Percentiles rank a stretch among this genome's conserved stretches.
These are phyloP conservation scores for Dendrobium chrysotoxum DNA, from an alignment of 106 monocot genomes.

Conservation along the genomic window DNA sequence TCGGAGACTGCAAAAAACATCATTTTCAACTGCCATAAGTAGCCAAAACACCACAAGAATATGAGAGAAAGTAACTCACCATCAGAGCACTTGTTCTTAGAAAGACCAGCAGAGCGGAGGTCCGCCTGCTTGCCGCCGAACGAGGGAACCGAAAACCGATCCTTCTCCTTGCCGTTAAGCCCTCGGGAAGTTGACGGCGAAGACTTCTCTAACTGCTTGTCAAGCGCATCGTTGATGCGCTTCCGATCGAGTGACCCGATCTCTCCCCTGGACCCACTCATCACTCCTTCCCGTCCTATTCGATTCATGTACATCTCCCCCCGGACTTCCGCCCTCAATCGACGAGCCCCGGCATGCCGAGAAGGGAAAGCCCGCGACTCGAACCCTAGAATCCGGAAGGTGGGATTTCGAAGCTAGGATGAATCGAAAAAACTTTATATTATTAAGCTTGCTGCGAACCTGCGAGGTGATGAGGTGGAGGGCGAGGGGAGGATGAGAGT, in stretches of 20 bases:
- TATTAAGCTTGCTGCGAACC: no score
- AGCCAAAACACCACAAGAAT: not conserved
- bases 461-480: no score
- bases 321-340: slow-evolving; percentile 1
- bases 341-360: not conserved
- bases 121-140: slow-evolving; percentile 7
- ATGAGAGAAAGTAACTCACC: not conserved
- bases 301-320: slow-evolving; percentile 25
- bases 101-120: not conserved
- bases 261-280: slow-evolving; percentile 30
- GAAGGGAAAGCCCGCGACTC: not conserved
- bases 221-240: slow-evolving; percentile 10
- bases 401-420: not conserved
- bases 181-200: slow-evolving; percentile 49
- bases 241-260: slow-evolving; percentile 36
- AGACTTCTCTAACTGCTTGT: slow-evolving; percentile 59
- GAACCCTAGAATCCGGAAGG: not conserved
- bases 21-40: not conserved
- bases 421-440: not conserved
- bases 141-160: slow-evolving; percentile 11
- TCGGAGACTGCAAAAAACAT: not conserved
- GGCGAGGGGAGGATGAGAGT: no score
- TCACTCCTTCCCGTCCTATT: slow-evolving; percentile 12
- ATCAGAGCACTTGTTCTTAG: not conserved
- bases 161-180: slow-evolving; percentile 29